Percentiles rank a stretch among this genome's conserved stretches.
Evolutionary conservation across 345 rosid genomes (phyloP).

Genomic region (Lepidium aucheri): DNA sequence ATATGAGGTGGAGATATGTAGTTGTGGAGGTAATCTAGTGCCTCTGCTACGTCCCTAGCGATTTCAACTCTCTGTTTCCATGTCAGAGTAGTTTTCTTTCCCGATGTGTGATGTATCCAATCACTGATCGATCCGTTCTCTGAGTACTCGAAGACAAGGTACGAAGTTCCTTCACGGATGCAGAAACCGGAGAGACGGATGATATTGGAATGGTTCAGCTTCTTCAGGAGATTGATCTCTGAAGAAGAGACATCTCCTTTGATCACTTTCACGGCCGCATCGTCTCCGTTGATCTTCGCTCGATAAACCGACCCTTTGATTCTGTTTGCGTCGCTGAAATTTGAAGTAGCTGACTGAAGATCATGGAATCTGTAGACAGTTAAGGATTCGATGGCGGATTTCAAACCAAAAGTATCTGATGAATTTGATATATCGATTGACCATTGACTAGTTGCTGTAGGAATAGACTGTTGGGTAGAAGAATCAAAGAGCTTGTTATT

Average conservation of each 20-base stretch:
- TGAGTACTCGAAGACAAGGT: conserved; percentile 71
- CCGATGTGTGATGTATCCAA: conserved; percentile 47
- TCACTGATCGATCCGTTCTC: conserved; percentile 64
- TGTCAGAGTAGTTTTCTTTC: conserved; percentile 29
- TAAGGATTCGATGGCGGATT: conserved; percentile 49
- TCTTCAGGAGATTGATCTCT: conserved; percentile 74
- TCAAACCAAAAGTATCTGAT: conserved; percentile 27
- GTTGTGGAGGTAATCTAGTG: conserved; percentile 71
- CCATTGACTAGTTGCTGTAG: conserved; percentile 27
- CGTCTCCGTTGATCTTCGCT: conserved; percentile 61
- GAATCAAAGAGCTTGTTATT: conserved; percentile 28
- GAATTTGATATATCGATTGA: conserved; percentile 33
- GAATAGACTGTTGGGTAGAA: conserved; percentile 23
- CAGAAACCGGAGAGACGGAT: conserved; percentile 87
- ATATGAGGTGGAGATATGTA: conserved; percentile 68
- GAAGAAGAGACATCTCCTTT: conserved; percentile 62
- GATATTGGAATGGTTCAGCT: conserved; percentile 68
- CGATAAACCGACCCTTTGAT: conserved; percentile 64
- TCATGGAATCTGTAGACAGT: conserved; percentile 57
- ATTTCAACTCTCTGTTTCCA: conserved; percentile 90
- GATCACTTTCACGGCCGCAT: conserved; percentile 73
- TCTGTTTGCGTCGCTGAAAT: conserved; percentile 47
- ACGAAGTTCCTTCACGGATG: conserved; percentile 58
- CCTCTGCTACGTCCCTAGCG: conserved; percentile 64
- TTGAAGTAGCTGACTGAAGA: conserved; percentile 47